phyloP scores from a whole-genome alignment of 192 early-diverging fungal species.

The Physocladia obscura region DNA sequence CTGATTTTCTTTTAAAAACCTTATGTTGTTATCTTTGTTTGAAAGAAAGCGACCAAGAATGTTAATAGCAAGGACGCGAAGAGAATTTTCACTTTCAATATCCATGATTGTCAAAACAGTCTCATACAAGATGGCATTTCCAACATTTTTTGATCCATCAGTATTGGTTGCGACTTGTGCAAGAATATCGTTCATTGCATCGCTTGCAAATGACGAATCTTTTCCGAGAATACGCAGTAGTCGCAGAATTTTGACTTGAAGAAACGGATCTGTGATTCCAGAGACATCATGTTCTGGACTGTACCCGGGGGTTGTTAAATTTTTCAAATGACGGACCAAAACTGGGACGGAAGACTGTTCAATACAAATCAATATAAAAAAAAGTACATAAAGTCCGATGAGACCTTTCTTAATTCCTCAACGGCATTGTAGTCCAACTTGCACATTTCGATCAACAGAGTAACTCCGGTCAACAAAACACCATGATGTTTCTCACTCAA shows the following conservation, averaged over 20 bases:
- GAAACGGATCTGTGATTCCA: constrained; percentile 95
- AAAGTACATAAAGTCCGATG: not conserved
- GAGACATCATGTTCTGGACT: constrained; percentile 95
- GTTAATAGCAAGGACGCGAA: constrained; percentile 95
- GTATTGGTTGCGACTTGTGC: constrained; percentile 96
- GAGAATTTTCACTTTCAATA: constrained; percentile 82
- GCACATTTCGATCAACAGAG: constrained; percentile 90
- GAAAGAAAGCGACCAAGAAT: constrained; percentile 94
- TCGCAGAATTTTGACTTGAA: constrained; percentile 91
- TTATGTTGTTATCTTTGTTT: constrained; percentile 96
- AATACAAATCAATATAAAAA: not conserved
- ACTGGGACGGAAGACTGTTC: constrained; percentile 61
- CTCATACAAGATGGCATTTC: constrained; percentile 96
- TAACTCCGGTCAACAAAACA: constrained; percentile 86
- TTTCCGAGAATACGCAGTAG: constrained; percentile 82
- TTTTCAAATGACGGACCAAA: constrained; percentile 85
- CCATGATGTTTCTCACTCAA: constrained; percentile 94
- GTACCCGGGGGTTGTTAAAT: constrained; percentile 79
- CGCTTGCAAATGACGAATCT: constrained; percentile 79
- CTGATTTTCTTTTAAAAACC: constrained; percentile 58
- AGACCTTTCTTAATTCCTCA: constrained; percentile 68
- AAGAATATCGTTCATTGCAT: constrained; percentile 95
- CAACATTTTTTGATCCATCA: constrained; percentile 93
- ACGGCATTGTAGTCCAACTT: constrained; percentile 65
- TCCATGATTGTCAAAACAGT: constrained; percentile 96